Percentiles rank a stretch among this genome's conserved stretches.
Conservation (phyloP, 352 stramenopile genomes). For the Phytophthora idaei region DNA sequence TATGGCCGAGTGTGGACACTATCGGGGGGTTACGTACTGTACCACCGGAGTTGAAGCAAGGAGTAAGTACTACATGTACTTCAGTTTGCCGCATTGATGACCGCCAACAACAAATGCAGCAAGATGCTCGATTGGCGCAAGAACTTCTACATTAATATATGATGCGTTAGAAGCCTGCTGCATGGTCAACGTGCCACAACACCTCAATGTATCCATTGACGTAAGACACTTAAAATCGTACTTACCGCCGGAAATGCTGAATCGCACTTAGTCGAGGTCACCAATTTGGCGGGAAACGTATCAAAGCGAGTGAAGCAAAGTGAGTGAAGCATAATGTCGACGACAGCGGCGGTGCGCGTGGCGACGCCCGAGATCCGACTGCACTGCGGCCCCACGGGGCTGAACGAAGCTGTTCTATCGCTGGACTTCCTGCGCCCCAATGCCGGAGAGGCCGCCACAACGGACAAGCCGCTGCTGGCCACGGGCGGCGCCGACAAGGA, state of each 20-base stretch:
- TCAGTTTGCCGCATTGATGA: not conserved
- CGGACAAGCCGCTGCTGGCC: slow-evolving; percentile 48
- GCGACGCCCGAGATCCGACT: slow-evolving; percentile 86
- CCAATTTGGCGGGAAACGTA: slow-evolving; percentile 4
- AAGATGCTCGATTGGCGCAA: no score
- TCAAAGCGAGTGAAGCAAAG: not conserved
- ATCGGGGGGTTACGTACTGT: slow-evolving; percentile 8
- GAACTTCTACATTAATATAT: no score
- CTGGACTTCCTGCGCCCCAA: slow-evolving; percentile 70
- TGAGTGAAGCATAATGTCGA: not conserved
- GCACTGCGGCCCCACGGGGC: slow-evolving; percentile 83
- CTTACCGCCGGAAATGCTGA: not conserved
- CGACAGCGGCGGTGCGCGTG: slow-evolving; percentile 49
- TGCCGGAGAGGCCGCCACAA: not conserved
- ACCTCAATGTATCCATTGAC: slow-evolving; percentile 11
- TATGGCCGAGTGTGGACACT: slow-evolving; percentile 10
- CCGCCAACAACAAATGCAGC: not conserved
- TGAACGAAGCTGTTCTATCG: slow-evolving; percentile 89
- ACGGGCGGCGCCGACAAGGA: slow-evolving; percentile 89
- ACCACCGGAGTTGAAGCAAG: slow-evolving; percentile 5
- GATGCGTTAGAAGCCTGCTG: not conserved
- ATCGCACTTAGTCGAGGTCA: slow-evolving; percentile 3
- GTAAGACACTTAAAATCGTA: slow-evolving; percentile 1
- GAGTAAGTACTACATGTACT: not conserved
- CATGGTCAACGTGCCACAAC: no score